Evolutionary conservation across 176 grass and related monocot species (phyloP).

Genomic region (Puccinellia tenuiflora): DNA sequence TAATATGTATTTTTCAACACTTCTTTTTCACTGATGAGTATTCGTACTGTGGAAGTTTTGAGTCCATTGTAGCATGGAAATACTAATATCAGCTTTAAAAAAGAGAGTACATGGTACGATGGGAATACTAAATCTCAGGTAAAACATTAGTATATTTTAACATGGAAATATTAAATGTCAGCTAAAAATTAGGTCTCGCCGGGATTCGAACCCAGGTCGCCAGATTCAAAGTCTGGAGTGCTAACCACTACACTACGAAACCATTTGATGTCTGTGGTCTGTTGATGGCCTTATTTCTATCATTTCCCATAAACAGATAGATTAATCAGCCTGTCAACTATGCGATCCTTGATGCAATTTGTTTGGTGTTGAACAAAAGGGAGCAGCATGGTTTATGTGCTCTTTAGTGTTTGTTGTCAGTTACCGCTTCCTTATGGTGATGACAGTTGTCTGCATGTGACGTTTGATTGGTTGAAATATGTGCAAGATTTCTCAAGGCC

Average conservation of each 20-base stretch:
- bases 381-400: neutral
- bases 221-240: conserved; percentile 99
- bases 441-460: neutral
- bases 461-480: neutral
- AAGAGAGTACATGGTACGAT: neutral
- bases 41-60: neutral
- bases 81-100: neutral
- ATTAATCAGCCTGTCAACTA: neutral
- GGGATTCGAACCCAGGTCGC: conserved; percentile 99
- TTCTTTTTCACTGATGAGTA: neutral
- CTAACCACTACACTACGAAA: conserved; percentile 95
- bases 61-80: neutral
- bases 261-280: neutral
- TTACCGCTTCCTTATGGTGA: neutral
- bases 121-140: neutral
- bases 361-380: neutral
- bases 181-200: conserved; percentile 9
- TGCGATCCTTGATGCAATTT: neutral
- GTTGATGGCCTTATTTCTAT: neutral
- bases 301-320: neutral
- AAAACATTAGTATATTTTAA: neutral
- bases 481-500: neutral
- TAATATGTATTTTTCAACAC: neutral
- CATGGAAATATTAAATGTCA: neutral
- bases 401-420: neutral